These are phyloP conservation scores for Penicillium sp. DNA, from an alignment of 2,329 filamentous ascomycete genomes.

Conservation along the genomic window DNA sequence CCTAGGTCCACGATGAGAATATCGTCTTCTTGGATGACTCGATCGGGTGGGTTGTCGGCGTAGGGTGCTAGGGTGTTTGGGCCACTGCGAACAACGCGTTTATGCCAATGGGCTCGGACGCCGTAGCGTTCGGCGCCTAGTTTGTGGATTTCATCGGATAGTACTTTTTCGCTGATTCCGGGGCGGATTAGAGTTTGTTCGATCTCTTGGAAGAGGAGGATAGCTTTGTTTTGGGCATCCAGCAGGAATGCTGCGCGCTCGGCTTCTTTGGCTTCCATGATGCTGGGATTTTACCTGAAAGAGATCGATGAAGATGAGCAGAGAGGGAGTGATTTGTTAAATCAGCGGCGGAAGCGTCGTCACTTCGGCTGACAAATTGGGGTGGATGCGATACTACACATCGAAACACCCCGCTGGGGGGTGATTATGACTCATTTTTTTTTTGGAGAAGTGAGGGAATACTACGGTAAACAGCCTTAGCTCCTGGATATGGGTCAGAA, in stretches of 20 bases:
- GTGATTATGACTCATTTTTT: neutral
- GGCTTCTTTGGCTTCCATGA: constrained; percentile 17
- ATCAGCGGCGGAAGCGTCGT: neutral
- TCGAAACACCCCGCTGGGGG: neutral
- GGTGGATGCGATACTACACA: neutral
- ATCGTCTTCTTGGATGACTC: constrained; percentile 55
- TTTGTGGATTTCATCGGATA: constrained; percentile 57
- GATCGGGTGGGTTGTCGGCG: constrained; percentile 57
- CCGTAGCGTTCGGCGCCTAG: constrained; percentile 52
- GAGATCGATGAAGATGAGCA: no score
- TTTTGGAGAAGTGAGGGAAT: neutral
- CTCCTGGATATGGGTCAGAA: neutral
- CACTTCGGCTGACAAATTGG: constrained; percentile 3
- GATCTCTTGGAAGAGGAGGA: constrained; percentile 56
- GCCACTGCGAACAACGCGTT: constrained; percentile 58
- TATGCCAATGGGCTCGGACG: constrained; percentile 60
- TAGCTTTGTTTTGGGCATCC: constrained; percentile 56
- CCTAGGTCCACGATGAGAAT: constrained; percentile 61
- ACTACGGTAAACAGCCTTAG: neutral
- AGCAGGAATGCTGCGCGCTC: constrained; percentile 48
- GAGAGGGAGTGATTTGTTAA: neutral
- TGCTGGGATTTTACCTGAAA: neutral
- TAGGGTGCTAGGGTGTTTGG: constrained; percentile 58
- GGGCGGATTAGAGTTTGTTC: constrained; percentile 54
- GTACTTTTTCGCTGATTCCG: constrained; percentile 55